Base-by-base conservation (phyloP, 106 monocot species). In the Dactylorhiza incarnata region DNA sequence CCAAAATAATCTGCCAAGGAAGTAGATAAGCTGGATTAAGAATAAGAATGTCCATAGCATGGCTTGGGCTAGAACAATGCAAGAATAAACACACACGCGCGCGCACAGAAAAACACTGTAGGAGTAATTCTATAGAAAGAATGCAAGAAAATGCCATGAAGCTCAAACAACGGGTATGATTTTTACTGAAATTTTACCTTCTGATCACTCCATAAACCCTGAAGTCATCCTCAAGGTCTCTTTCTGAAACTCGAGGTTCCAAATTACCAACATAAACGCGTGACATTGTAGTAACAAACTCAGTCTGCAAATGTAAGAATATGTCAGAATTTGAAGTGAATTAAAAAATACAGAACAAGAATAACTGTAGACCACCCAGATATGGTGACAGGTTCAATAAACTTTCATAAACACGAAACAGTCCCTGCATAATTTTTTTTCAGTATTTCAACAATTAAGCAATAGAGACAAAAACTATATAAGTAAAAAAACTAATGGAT, bases 231-330 rank as follows among this genome's bases (percentile, higher is more conserved):
- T 68, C 77, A 53, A 77, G 77, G 11, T 77, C 77, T 15, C 69
- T 50, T 19, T 77, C 77, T 53, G n/a, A 43, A 24, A 77, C 70
- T 37, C 69, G 77, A 9, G 69, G 69, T 12, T 77, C 77, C 77
- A 77, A 70, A 45, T 77, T 77, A 23, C 77, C 77, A 29, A 77
- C 77, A 77, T 77, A 77, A 69, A 77, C 69, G 53, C 77, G 77
- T 44, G 77, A 68, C 77, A 77, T 77, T 11, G 45, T 69, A 45
- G 69, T 17, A 69, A 69, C 24, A 69, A 24, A 43, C 69, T 44
- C 7, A 17, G 12, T 2, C 69, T 46, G 7, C 1, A 17, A 70
- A 70, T 45, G 17, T 46, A 70, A 22, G 9, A 59, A 59, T 20
- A 59, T 7, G 6, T 20, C 22, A 59, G 12, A 8, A 59, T 59